phyloP scores from a whole-genome alignment of 2,329 filamentous ascomycete species.

The Colletotrichum destructivum region DNA sequence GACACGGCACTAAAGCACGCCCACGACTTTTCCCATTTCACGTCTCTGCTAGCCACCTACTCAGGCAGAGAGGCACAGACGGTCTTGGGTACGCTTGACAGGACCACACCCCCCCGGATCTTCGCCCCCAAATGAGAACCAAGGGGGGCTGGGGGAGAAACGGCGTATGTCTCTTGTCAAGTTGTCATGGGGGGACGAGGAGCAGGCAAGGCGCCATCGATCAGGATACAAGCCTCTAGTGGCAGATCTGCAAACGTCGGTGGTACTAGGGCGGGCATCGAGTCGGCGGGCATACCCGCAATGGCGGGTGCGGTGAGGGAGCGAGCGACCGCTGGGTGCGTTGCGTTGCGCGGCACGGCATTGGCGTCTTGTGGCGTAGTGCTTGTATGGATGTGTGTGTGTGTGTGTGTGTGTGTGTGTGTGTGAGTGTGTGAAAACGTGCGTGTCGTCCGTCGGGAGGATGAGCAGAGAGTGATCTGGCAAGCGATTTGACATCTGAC shows the following conservation, averaged over 20 bases:
- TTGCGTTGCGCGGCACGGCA: neutral
- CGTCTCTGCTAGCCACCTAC: neutral
- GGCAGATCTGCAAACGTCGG: conserved; percentile 36
- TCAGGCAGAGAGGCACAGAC: neutral
- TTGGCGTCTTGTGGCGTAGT: conserved; percentile 5
- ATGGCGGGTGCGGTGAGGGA: neutral
- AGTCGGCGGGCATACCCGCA: conserved; percentile 29
- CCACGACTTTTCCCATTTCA: conserved; percentile 11
- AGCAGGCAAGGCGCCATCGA: neutral
- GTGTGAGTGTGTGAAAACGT: neutral
- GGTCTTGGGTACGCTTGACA: neutral
- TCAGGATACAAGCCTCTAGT: conserved; percentile 28
- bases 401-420: no score
- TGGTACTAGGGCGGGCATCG: conserved; percentile 34
- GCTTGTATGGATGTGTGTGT: conserved; percentile 1
- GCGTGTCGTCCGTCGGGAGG: neutral
- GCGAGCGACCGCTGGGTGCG: neutral
- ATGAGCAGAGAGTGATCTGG: neutral
- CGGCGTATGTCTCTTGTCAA: neutral
- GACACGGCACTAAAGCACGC: conserved; percentile 35
- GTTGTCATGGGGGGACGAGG: neutral
- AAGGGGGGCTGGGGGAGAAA: neutral
- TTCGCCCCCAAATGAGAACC: neutral
- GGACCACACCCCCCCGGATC: neutral
- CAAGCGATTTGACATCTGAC: neutral